A percentile compares a stretch with the other conserved stretches of the same genome.
Evolutionary conservation across 2,329 filamentous ascomycete genomes (phyloP).

Genomic region (Aspergillus tamarii): DNA sequence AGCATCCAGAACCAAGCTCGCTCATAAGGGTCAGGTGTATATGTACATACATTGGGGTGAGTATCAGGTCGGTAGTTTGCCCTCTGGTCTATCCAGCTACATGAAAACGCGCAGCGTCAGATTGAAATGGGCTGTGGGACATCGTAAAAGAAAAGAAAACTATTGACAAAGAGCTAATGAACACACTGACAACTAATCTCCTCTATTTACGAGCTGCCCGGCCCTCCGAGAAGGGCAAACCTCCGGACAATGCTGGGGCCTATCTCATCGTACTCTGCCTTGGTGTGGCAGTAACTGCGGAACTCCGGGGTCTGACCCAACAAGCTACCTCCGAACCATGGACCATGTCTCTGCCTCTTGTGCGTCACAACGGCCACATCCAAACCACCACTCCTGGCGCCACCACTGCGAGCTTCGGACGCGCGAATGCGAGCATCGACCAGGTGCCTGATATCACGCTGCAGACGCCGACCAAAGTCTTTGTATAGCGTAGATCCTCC

Average conservation of each 20-base stretch:
- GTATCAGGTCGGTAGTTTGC: neutral
- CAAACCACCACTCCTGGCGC: constrained; percentile 88
- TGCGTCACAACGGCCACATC: constrained; percentile 98
- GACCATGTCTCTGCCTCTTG: constrained; percentile 94
- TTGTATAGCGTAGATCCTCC: constrained; percentile 98
- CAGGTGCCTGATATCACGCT: constrained; percentile 94
- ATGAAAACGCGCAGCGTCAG: constrained; percentile 2
- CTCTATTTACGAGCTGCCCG: constrained; percentile 59
- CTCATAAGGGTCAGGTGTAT: neutral
- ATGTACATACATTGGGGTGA: constrained; percentile 4
- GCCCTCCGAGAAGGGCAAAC: constrained; percentile 90
- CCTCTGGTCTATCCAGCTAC: constrained; percentile 9
- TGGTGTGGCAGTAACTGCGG: constrained; percentile 97
- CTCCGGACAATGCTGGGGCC: constrained; percentile 93
- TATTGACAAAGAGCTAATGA: constrained; percentile 31
- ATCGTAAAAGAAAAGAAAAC: constrained; percentile 21
- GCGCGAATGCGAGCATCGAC: constrained; percentile 92
- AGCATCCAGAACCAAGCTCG: neutral
- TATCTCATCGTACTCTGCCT: constrained; percentile 88
- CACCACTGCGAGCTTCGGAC: constrained; percentile 87
- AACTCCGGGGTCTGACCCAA: constrained; percentile 98
- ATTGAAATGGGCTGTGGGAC: neutral
- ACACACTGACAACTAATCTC: constrained; percentile 3
- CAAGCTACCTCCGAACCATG: constrained; percentile 97
- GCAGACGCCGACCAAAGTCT: constrained; percentile 93